Evolutionary conservation across 805 yeast genomes (phyloP), one percentile per base, ranked within the genome.

Genomic region (Saturnispora saitoi): DNA sequence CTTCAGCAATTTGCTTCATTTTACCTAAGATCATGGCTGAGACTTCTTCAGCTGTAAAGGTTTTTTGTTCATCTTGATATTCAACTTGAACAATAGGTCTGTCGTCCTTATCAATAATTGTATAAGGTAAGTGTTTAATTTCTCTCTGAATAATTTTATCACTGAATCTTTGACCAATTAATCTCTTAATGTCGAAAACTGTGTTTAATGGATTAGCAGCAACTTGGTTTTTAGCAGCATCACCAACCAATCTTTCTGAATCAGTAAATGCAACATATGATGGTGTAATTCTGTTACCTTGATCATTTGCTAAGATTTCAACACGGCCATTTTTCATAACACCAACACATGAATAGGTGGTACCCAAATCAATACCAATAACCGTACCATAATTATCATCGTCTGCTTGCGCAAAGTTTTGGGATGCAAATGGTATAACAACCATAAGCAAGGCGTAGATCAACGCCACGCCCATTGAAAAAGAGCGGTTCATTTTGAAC

Each of bases 201-300:
- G 97, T 90, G 78, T 90, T 90, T 52, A 73, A 58, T 47, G 97
- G 97, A 74, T 91, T 91, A 82, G 90, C 86, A 57, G 97, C 96
- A 49, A 96, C 96, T 75, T 91, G 97, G 72, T 91, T 90, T 81
- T 91, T 91, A 53, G 97, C 98, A 59, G 97, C 95, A 72, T 89
- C 96, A 70, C 96, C 96, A 60, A 89, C 89, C 62, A 89, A 77
- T 73, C 96, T 84, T 74, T 91, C 98, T 37, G 90, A 78, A 65
- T 88, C 96, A 29, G 95, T 88, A 80, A 90, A 90, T 46, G 95
- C 96, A 54, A 91, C 97, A 67, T 86, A 90, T 32, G 97, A 89
- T 32, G 97, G 97, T 17, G 97, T 90, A 54, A 95, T 91, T 77
- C 97, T 86, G 78, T 91, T 90, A 76, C 98, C 98, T 75, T 91